Base-by-base conservation (phyloP, 2,329 filamentous ascomycete species). In the Thielaviopsis ethacetica region DNA sequence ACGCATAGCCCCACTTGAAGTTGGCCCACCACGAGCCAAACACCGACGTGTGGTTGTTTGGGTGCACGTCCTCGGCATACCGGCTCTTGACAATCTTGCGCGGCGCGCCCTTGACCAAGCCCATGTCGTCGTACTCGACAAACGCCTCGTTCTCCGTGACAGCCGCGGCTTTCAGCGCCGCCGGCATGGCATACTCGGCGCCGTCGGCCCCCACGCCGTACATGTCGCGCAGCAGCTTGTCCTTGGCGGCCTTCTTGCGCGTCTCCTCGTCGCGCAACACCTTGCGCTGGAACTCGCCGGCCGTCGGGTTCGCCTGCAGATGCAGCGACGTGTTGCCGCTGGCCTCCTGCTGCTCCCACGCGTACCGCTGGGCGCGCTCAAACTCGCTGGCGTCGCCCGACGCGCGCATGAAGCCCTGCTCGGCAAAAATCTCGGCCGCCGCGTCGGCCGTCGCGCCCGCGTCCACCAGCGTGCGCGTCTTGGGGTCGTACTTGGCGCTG, bases 1-100 rank as follows among this genome's bases (percentile, higher is more conserved):
- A 98, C 22, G 87, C 81, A 71, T 95, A 98, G 1, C 93, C 93
- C 93, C 93, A 98, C 71, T 85, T 81, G 73, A 96, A 97, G 67
- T 88, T 84, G 57, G 83, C 81, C 93, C 93, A 98, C 93, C 93
- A 98, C 67, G 90, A 95, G 54, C 93, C 93, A 88, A 90, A 98
- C 2, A 95, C 85, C 0, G 86, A 85, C 2, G 82, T 89, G 72
- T 98, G 93, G 67, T 98, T 98, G 74, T 95, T 91, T 69, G 86
- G 80, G 58, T 86, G 74, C 0, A 96, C 77, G 66, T 98, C 89
- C 68, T 98, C 93, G 4, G 84, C 72, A 67, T 98, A 98, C 69
- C 96, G 97, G 49, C 89, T 95, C 69, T 87, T 91, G 56, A 85
- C 86, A 57, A 80, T 79, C 59, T 81, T 81, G 68, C 85, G 86